phyloP scores from a whole-genome alignment of 345 rosid species.

The Chamaenerion angustifolium region DNA sequence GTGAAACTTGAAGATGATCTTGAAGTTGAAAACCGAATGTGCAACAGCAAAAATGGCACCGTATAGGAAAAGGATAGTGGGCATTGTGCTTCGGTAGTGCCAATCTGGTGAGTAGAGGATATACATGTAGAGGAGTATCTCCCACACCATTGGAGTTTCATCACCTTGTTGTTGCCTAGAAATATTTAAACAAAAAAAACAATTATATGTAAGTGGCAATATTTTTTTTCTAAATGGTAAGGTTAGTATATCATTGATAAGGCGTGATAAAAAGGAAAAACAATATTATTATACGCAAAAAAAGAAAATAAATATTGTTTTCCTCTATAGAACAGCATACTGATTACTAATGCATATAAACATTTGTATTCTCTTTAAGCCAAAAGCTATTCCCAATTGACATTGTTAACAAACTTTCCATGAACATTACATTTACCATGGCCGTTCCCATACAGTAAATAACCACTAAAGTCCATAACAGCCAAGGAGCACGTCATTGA shows the following conservation, averaged over 20 bases:
- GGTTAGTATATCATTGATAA: not conserved
- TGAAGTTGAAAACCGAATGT: constrained; percentile 57
- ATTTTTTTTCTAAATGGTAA: not conserved
- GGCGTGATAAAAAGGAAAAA: no score
- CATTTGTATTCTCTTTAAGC: not conserved
- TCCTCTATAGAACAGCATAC: no score
- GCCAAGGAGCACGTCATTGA: not conserved
- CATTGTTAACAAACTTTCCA: no score
- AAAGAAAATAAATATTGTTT: no score
- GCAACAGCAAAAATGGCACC: constrained; percentile 69
- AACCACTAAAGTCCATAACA: not conserved
- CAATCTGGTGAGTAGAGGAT: constrained; percentile 96
- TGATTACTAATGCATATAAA: not conserved
- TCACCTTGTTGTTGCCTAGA: constrained; percentile 93
- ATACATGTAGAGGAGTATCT: constrained; percentile 85
- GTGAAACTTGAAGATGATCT: constrained; percentile 79
- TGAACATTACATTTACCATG: not conserved
- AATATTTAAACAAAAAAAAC: not conserved
- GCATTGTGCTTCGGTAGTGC: constrained; percentile 95
- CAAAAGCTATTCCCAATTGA: not conserved
- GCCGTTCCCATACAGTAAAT: not conserved
- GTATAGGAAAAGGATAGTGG: constrained; percentile 78
- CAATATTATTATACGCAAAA: no score
- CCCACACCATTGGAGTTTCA: constrained; percentile 99
- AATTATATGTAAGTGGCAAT: not conserved